These are phyloP conservation scores for Novakomyces olei DNA, from an alignment of 805 yeast species.

Conservation along the genomic window DNA sequence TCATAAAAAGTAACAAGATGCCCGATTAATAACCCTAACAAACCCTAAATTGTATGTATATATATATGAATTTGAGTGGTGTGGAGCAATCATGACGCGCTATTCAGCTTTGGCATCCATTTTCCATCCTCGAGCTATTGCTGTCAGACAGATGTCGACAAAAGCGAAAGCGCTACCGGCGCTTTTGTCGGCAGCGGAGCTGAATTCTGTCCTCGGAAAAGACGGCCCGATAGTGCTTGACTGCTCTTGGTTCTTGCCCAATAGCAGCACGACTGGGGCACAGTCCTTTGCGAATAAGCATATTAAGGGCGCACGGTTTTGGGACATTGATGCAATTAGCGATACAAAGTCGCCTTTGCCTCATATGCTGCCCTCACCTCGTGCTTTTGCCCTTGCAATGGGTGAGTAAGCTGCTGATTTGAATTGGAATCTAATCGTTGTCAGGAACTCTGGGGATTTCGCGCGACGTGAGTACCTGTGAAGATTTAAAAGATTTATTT, in stretches of 20 bases:
- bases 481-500: background rate
- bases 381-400: constrained; percentile 29
- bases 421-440: background rate
- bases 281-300: constrained; percentile 39
- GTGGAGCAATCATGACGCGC: no score
- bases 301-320: constrained; percentile 42
- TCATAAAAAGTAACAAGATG: no score
- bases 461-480: constrained; percentile 9
- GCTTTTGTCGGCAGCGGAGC: no score
- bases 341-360: constrained; percentile 47
- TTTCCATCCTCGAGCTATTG: no score
- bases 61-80: no score
- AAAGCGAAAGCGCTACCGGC: no score
- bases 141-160: no score
- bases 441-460: constrained; percentile 35
- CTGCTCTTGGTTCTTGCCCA: constrained; percentile 86
- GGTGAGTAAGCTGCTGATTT: constrained; percentile 3
- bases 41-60: no score
- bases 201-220: no score
- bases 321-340: constrained; percentile 53
- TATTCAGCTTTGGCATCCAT: no score
- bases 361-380: constrained; percentile 63
- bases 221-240: constrained; percentile 55
- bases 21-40: no score
- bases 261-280: constrained; percentile 33